Conservation (phyloP, 176 grass and related monocot genomes). For the Carex pumila region DNA sequence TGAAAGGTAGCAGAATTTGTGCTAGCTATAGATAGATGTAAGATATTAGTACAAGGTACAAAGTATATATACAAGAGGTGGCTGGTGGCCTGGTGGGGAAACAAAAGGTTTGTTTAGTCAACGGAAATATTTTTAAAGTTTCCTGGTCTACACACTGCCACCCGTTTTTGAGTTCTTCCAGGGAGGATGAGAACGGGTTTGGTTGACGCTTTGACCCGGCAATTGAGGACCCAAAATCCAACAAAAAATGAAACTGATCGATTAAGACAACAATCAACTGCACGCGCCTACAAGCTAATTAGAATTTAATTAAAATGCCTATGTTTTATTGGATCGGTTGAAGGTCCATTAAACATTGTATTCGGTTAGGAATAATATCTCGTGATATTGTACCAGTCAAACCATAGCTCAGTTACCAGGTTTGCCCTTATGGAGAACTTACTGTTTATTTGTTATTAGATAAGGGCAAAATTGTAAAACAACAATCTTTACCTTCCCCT, state of each 20-base stretch:
- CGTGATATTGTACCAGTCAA: not conserved
- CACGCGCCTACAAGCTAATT: not conserved
- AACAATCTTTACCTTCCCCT: not conserved
- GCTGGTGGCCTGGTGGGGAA: not conserved
- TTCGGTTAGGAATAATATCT: not conserved
- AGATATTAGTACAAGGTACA: not conserved
- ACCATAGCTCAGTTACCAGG: not conserved
- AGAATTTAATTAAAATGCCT: not conserved
- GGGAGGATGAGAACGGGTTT: not conserved
- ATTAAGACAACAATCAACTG: not conserved
- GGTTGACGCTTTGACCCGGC: not conserved
- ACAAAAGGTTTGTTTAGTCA: not conserved
- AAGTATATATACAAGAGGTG: slow-evolving; percentile 8
- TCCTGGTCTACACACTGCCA: not conserved
- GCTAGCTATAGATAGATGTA: not conserved
- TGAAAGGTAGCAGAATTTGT: not conserved
- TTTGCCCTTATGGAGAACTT: not conserved
- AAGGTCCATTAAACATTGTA: not conserved
- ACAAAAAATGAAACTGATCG: not conserved
- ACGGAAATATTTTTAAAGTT: not conserved
- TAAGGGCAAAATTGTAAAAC: not conserved
- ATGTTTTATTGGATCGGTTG: not conserved
- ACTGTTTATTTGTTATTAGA: not conserved
- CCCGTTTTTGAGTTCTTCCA: not conserved
- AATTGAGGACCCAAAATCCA: not conserved